A percentile compares a stretch with the other conserved stretches of the same genome.
Conservation (phyloP, 2,329 filamentous ascomycete genomes). For the Cercospora sp. region DNA sequence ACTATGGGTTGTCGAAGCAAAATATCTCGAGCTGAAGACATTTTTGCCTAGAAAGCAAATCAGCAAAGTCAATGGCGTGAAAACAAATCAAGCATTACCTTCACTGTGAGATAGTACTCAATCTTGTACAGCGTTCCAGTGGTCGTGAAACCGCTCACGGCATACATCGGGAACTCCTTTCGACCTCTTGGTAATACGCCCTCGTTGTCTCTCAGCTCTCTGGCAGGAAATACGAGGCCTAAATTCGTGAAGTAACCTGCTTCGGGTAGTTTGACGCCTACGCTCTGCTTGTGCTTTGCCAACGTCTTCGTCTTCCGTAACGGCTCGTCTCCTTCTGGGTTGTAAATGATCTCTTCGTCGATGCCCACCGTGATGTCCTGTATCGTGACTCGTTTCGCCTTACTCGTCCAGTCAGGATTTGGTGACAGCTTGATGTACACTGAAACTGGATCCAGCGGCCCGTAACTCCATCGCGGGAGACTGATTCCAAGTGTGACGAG, state of each 20-base stretch:
- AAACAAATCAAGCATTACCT: constrained; percentile 58
- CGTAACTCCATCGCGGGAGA: constrained; percentile 93
- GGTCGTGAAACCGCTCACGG: constrained; percentile 88
- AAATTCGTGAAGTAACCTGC: constrained; percentile 91
- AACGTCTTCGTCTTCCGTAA: constrained; percentile 85
- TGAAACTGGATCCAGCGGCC: constrained; percentile 88
- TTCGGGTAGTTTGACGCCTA: constrained; percentile 84
- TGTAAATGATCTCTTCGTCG: constrained; percentile 98
- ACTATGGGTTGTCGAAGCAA: constrained; percentile 87
- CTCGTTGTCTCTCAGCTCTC: constrained; percentile 81
- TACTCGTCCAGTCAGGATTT: constrained; percentile 86
- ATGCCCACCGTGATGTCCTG: constrained; percentile 91
- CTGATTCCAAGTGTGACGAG: constrained; percentile 89
- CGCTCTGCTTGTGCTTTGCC: constrained; percentile 75
- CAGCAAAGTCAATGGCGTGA: constrained; percentile 12
- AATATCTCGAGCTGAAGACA: constrained; percentile 86
- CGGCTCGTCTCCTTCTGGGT: constrained; percentile 77
- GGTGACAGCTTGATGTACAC: constrained; percentile 94
- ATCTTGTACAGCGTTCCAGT: constrained; percentile 95
- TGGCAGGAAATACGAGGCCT: constrained; percentile 84
- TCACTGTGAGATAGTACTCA: constrained; percentile 92
- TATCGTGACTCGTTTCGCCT: constrained; percentile 88
- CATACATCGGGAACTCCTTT: constrained; percentile 83
- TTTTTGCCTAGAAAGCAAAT: constrained; percentile 66
- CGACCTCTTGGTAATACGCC: constrained; percentile 84